Evolutionary conservation across 208 protist species (phyloP), one percentile per base, ranked within the genome.

Genomic region (Crithidia fasciculata): DNA sequence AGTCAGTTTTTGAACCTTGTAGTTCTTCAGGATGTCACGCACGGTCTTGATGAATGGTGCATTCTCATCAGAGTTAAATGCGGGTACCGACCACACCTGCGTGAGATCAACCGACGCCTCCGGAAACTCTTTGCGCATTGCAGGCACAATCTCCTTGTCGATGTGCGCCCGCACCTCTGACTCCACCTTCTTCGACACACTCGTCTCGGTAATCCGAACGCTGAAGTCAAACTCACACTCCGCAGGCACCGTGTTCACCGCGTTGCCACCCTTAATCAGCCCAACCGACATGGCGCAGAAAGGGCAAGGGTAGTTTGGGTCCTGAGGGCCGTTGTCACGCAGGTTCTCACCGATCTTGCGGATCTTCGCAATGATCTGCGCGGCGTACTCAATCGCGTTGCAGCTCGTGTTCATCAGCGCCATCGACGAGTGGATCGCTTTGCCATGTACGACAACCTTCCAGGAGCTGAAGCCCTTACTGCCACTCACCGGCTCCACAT

Each of bases 381-480:
- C 57, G 2, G 78, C 78, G 52, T 79, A 68, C 61, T 84, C 80
- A 53, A 84, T 77, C 19, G 74, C 73, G 65, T 84, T 84, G 74
- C 80, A 84, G 74, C 80, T 80, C 41, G 74, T 79, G 52, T 60
- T 69, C 74, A 80, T 76, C 56, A 84, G 79, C 47, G 73, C 72
- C 65, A 69, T 67, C 6, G 83, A 88, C 18, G 77, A 86, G 72
- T 91, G 82, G 49, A 81, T 81, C 15, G 82, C 82, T 64, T 84
- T 87, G 13, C 82, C 86, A 41, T 76, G 71, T 10, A 88, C 74
- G 55, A 75, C 58, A n/a, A 88, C 72, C n/a, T 69, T 55, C 59
- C 73, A 88, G 18, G 61, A 16, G 47, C 45, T 65, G 40, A 78
- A 52, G 5, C 84, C 81, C 45, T 87, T 89, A 69, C 80, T 79